Conservation (phyloP, 2,329 filamentous ascomycete species). For the Aspergillus ibericus region DNA sequence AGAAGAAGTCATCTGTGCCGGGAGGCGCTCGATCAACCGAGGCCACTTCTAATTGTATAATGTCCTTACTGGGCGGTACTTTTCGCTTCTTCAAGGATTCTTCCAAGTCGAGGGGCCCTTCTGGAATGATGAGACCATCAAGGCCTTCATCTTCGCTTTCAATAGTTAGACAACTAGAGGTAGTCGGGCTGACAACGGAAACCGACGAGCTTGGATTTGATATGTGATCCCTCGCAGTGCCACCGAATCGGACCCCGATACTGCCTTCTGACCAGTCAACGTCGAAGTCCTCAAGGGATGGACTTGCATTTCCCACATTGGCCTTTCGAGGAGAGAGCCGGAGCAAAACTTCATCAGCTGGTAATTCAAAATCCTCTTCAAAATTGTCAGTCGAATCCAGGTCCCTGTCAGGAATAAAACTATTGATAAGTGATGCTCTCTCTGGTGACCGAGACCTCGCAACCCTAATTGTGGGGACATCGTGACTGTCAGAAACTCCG, state of each 20-base stretch:
- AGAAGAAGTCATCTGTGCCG: slow-evolving; percentile 72
- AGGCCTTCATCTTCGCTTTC: slow-evolving; percentile 94
- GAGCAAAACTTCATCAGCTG: slow-evolving; percentile 62
- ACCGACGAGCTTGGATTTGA: slow-evolving; percentile 82
- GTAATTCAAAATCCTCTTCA: slow-evolving; percentile 71
- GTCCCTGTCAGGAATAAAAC: slow-evolving; percentile 51
- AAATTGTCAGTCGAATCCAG: slow-evolving; percentile 62
- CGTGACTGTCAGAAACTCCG: slow-evolving; percentile 63
- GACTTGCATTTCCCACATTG: slow-evolving; percentile 63
- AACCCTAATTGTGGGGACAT: slow-evolving; percentile 67
- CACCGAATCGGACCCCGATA: slow-evolving; percentile 84
- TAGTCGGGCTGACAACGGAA: slow-evolving; percentile 86
- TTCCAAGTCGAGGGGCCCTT: slow-evolving; percentile 78
- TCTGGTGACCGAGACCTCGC: slow-evolving; percentile 57
- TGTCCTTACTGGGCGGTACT: slow-evolving; percentile 42
- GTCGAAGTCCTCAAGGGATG: slow-evolving; percentile 72
- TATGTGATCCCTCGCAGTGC: slow-evolving; percentile 75
- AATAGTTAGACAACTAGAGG: slow-evolving; percentile 83
- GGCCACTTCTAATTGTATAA: slow-evolving; percentile 33
- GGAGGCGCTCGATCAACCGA: slow-evolving; percentile 23
- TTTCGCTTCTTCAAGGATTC: slow-evolving; percentile 74
- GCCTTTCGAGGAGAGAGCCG: slow-evolving; percentile 62
- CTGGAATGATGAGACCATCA: slow-evolving; percentile 82
- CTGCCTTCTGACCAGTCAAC: slow-evolving; percentile 88
- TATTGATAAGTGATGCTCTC: slow-evolving; percentile 53